Evolutionary conservation across 1,284 basidiomycete genomes (phyloP).

Genomic region (Ustilago cynodontis): DNA sequence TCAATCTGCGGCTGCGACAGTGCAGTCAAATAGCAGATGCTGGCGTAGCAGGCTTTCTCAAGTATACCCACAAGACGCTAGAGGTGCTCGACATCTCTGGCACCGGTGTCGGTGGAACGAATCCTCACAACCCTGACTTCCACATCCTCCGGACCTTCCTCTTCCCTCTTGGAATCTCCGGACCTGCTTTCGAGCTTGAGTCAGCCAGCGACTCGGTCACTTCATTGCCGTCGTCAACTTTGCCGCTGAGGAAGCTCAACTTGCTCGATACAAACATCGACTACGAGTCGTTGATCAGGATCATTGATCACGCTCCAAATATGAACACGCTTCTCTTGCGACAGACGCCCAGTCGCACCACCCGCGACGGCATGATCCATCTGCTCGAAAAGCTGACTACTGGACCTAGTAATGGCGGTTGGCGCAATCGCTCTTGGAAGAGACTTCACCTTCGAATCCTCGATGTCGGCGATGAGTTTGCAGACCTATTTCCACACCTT

Average conservation of each 20-base stretch:
- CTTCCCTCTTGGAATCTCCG: conserved; percentile 16
- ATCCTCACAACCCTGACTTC: conserved; percentile 22
- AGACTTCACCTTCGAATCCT: conserved; percentile 16
- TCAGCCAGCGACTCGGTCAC: background rate
- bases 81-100: conserved; percentile 34
- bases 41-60: conserved; percentile 34
- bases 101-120: conserved; percentile 22
- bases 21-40: conserved; percentile 32
- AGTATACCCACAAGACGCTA: conserved; percentile 15
- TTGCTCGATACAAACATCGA: conserved; percentile 34
- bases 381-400: conserved; percentile 15
- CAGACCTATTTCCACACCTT: conserved; percentile 21
- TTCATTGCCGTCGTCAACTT: background rate
- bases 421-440: conserved; percentile 17
- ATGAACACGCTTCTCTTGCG: conserved; percentile 26
- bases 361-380: conserved; percentile 20
- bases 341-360: conserved; percentile 24
- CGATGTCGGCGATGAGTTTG: conserved; percentile 32
- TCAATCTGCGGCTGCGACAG: conserved; percentile 27
- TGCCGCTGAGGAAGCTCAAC: conserved; percentile 28
- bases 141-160: conserved; percentile 19
- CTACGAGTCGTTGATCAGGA: conserved; percentile 10
- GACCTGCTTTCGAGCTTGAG: background rate
- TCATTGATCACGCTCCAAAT: conserved; percentile 8
- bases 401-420: background rate